These are phyloP conservation scores for Nitzschia sp. DNA, from an alignment of 108 stramenopile species.

Conservation along the genomic window DNA sequence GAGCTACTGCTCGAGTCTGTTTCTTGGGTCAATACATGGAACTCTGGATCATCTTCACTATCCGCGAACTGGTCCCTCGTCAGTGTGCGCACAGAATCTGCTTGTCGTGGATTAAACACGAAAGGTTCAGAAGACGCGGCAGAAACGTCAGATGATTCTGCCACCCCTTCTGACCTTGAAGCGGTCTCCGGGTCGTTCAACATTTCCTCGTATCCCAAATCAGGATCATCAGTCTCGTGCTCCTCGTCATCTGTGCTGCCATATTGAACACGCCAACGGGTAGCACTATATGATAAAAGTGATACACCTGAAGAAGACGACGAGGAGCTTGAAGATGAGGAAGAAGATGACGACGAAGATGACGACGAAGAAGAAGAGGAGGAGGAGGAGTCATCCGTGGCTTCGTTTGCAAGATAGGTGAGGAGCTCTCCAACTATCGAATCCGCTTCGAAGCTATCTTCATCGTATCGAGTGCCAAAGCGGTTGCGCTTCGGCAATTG, in stretches of 20 bases:
- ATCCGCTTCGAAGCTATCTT: not conserved
- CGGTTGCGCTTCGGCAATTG: not conserved
- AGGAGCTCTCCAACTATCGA: not conserved
- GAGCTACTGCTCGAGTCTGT: not conserved
- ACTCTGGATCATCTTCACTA: conserved; percentile 11
- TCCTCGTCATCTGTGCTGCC: conserved; percentile 3
- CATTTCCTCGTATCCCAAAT: not conserved
- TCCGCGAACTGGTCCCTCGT: not conserved
- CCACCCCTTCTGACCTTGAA: conserved; percentile 1
- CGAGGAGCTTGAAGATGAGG: conserved; percentile 5
- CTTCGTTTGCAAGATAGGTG: not conserved
- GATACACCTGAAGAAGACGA: conserved; percentile 10
- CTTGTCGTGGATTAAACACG: not conserved
- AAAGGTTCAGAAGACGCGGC: not conserved
- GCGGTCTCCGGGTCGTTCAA: not conserved
- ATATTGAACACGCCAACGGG: not conserved
- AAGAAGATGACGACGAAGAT: conserved; percentile 3
- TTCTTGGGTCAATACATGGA: not conserved
- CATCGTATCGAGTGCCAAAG: not conserved
- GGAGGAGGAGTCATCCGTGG: conserved; percentile 3
- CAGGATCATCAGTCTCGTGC: conserved; percentile 3
- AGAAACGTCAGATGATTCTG: not conserved
- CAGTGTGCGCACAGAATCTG: not conserved
- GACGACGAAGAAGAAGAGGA: conserved; percentile 17
- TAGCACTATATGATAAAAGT: conserved; percentile 5